Base-by-base conservation (phyloP, 2,329 filamentous ascomycete species). In the Colletotrichum eremochloae region DNA sequence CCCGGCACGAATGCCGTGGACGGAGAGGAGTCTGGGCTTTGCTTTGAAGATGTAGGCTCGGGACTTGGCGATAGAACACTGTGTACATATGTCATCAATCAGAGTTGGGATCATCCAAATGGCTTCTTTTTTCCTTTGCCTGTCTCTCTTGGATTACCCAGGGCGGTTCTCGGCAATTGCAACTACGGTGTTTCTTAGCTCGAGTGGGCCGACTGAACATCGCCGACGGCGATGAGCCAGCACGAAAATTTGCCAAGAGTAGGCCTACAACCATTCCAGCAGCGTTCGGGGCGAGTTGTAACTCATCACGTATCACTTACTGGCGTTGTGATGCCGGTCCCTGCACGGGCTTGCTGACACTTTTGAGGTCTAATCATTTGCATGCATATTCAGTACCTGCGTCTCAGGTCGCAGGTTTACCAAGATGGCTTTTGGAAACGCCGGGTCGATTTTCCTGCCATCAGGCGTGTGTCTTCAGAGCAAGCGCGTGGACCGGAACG, bases 31-130 rank as follows among this genome's bases (percentile, higher is more conserved):
- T n/a, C n/a, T 29, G 31, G 55, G 65, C 57, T 66, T 63, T 71
- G 68, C 15, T 55, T 53, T 46, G 68, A 64, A 33, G 50, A 68
- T 74, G 72, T 74, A 68, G 68, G 68, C 64, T 64, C 24, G 64
- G 58, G 50, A 31, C 62, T 48, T 52, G 66, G 72, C 72, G 69
- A 74, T 69, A 68, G 64, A 74, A 69, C 66, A 71, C 67, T 74
- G 71, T 74, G 73, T 74, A 74, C 67, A 74, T 74, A 74, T 74
- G 73, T 71, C 73, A 74, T 74, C 63, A 71, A 74, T 70, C 67
- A 73, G 67, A 73, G 67, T 62, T 65, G 66, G 66, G 65, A 72
- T 72, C 69, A 36, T 56, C 48, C 66, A 63, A 58, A 48, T 55
- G 38, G 38, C 63, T 69, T 31, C 66, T 36, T 61, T 14, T 38